A percentile compares a stretch with the other conserved stretches of the same genome.
These are phyloP conservation scores for Senna siamea DNA, from an alignment of 306 rosid species.

Conservation along the genomic window DNA sequence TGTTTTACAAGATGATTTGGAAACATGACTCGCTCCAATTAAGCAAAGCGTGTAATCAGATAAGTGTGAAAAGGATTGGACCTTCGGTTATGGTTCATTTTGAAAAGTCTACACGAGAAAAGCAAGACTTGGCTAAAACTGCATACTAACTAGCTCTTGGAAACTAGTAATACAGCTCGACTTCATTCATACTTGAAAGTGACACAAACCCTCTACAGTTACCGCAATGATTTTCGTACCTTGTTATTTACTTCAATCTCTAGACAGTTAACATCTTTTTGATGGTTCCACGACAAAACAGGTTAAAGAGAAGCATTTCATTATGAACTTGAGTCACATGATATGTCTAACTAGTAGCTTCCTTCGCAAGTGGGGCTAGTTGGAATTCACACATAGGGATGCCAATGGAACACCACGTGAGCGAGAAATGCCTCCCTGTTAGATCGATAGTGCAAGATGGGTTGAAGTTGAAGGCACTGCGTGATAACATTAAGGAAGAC, in stretches of 20 bases:
- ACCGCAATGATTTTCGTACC: not conserved
- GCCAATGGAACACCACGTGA: too few species aligned
- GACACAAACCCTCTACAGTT: not conserved
- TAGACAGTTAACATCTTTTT: not conserved
- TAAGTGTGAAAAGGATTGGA: not conserved
- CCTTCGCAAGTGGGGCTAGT: slow-evolving; percentile 10
- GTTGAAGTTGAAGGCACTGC: not conserved
- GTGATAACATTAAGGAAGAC: not conserved
- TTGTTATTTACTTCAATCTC: not conserved
- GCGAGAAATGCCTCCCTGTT: too few species aligned
- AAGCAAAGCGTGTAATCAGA: not conserved
- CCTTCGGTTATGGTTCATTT: not conserved
- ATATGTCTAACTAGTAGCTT: too few species aligned
- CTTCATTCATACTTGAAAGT: not conserved
- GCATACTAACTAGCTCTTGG: not conserved
- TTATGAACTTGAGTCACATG: too few species aligned
- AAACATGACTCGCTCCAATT: slow-evolving; percentile 4
- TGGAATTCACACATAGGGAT: too few species aligned
- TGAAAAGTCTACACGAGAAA: not conserved
- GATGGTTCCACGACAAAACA: not conserved
- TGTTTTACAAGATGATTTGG: too few species aligned
- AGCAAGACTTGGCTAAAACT: not conserved
- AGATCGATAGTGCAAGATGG: too few species aligned
- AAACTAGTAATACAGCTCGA: not conserved
- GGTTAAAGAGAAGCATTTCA: not conserved